Percentiles rank a stretch among this genome's conserved stretches.
Conservation (phyloP, 2,329 filamentous ascomycete species). For the Cytospora leucostoma region DNA sequence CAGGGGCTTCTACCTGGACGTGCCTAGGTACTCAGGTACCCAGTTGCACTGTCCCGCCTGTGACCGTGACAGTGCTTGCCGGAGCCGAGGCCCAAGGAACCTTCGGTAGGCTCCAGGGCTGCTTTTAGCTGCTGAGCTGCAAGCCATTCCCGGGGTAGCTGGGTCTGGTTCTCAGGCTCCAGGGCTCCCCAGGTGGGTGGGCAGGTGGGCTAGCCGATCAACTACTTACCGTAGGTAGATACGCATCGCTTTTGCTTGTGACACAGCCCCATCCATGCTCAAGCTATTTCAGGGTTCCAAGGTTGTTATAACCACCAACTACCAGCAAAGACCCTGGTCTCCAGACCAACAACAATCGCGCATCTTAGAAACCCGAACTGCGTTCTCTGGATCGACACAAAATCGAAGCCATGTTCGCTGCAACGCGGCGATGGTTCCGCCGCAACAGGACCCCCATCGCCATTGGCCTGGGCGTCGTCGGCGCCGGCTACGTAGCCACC, state of each 20-base stretch:
- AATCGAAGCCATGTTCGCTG: constrained; percentile 55
- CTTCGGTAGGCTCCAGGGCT: no score
- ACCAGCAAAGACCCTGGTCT: background rate
- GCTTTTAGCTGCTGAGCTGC: constrained; percentile 1
- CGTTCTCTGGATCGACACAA: background rate
- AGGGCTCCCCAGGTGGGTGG: background rate
- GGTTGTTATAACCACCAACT: background rate
- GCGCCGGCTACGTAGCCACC: constrained; percentile 86
- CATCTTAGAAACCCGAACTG: no score
- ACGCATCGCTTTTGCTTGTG: constrained; percentile 13
- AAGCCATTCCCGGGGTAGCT: constrained; percentile 12
- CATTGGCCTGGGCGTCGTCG: constrained; percentile 82
- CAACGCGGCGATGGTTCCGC: constrained; percentile 86
- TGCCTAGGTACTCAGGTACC: background rate
- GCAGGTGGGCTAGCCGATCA: constrained; percentile 1
- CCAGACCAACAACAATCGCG: background rate
- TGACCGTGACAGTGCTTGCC: background rate
- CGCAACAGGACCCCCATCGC: constrained; percentile 89
- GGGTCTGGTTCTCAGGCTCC: constrained; percentile 38
- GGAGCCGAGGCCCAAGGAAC: constrained; percentile 20
- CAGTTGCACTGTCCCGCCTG: background rate
- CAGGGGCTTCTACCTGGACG: no score
- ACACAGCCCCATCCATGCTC: constrained; percentile 4
- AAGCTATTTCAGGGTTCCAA: no score
- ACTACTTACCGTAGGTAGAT: background rate